A percentile compares a stretch with the other conserved stretches of the same genome.
Conservation (phyloP, 768 basidiomycete species). For the Leucocoprinus leucothites region DNA sequence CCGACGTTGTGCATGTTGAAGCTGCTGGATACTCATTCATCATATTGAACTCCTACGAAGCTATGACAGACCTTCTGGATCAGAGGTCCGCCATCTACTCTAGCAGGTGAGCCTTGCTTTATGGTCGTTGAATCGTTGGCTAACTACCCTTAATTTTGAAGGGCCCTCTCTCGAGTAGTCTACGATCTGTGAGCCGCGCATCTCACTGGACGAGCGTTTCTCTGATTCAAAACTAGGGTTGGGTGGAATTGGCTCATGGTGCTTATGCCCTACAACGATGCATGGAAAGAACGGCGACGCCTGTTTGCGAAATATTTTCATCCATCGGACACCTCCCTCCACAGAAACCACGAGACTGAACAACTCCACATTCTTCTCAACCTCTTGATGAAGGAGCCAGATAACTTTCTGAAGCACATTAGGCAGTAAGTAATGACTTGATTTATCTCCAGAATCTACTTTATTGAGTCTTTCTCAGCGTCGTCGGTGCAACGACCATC, state of each 20-base stretch:
- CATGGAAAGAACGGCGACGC: constrained; percentile 20
- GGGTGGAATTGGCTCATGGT: constrained; percentile 19
- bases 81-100: constrained; percentile 19
- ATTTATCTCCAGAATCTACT: neutral
- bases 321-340: constrained; percentile 15
- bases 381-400: constrained; percentile 19
- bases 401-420: constrained; percentile 20
- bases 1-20: constrained; percentile 16
- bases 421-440: constrained; percentile 18
- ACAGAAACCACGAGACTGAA: constrained; percentile 18
- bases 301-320: constrained; percentile 24
- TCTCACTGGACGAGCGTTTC: neutral
- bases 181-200: neutral
- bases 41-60: constrained; percentile 16
- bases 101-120: neutral
- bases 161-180: neutral
- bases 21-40: constrained; percentile 16
- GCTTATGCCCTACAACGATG: constrained; percentile 19
- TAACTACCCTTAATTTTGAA: neutral
- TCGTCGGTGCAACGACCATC: constrained; percentile 10
- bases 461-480: neutral
- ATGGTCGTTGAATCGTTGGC: neutral
- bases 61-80: constrained; percentile 19
- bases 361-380: constrained; percentile 22
- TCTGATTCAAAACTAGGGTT: constrained; percentile 15